Evolutionary conservation across 2,329 filamentous ascomycete genomes (phyloP).

Genomic region (Colletotrichum melonis): DNA sequence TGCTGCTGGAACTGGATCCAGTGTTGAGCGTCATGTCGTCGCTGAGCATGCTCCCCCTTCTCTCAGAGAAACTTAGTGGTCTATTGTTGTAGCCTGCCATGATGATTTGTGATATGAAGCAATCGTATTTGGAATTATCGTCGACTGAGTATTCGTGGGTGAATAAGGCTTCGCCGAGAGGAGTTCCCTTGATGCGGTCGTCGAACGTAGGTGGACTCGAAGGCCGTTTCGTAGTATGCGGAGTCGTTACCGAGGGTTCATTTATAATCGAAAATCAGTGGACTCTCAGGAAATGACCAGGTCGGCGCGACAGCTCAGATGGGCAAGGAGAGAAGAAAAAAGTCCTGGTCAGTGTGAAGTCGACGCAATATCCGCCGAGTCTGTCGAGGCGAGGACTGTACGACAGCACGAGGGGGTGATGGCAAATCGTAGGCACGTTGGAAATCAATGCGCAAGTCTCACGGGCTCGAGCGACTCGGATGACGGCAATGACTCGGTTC

Average conservation of each 20-base stretch:
- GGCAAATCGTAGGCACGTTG: neutral
- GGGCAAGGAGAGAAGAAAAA: too few species aligned
- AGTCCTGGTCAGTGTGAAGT: neutral
- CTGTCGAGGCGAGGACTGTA: neutral
- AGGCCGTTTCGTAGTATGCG: neutral
- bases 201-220: neutral
- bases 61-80: conserved; percentile 70
- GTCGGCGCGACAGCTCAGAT: neutral
- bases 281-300: neutral
- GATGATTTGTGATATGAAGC: neutral
- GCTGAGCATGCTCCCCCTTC: conserved; percentile 67
- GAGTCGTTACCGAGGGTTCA: conserved; percentile 20
- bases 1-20: conserved; percentile 55
- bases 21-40: conserved; percentile 69
- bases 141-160: neutral
- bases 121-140: neutral
- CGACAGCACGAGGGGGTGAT: neutral
- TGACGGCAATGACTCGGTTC: neutral
- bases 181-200: neutral
- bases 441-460: neutral
- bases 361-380: neutral
- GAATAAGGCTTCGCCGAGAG: neutral
- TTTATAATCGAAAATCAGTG: neutral
- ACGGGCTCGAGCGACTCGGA: neutral
- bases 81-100: conserved; percentile 57